Evolutionary conservation across 306 rosid species (phyloP), one percentile per base, ranked within the genome.

Genomic region (Corylus americana): DNA sequence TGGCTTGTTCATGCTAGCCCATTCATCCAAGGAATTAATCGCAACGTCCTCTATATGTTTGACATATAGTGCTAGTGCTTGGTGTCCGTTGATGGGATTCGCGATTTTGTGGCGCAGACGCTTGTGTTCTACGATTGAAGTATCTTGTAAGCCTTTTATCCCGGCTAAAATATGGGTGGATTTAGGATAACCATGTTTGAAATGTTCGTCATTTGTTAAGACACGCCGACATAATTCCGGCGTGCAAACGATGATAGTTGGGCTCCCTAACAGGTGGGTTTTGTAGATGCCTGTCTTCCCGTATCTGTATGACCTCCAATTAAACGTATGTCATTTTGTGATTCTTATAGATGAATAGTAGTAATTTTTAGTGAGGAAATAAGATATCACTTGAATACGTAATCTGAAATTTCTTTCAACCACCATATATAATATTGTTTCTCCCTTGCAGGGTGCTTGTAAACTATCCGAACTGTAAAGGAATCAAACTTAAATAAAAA

Each of bases 271-370:
- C 50, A 83, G 5, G 73, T 78, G 62, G 20, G 83, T 58, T 31
- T 59, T 83, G 86, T 74, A 83, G 68, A 83, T 74, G 2, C 83
- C 86, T 5, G 37, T 51, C n/a, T 61, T 74, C 9, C 86, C 86
- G 16, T 78, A 83, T 77, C 86, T 83, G 42, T 10, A 59, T 22
- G 31, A 29, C 2, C 14, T 58, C 64, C 27, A 58, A 58, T 11
- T 58, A 20, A 58, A 58, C 64, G 22, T 47, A 7, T 20, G 31
- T 58, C 31, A 58, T 13, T 9, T 58, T 10, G 13, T 3, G 25
- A 55, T 55, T 55, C 3, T 55, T 55, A 17, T 7, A 17, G 17
- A 29, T 31, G 35, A 31, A 31, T 31, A 31, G 2, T 31, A 31
- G 35, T 31, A 31, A 31, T 31, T 31, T 22, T 31, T 31, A 31